Base-by-base conservation (phyloP, 805 yeast genomes). In the Metschnikowia lochheadii region DNA sequence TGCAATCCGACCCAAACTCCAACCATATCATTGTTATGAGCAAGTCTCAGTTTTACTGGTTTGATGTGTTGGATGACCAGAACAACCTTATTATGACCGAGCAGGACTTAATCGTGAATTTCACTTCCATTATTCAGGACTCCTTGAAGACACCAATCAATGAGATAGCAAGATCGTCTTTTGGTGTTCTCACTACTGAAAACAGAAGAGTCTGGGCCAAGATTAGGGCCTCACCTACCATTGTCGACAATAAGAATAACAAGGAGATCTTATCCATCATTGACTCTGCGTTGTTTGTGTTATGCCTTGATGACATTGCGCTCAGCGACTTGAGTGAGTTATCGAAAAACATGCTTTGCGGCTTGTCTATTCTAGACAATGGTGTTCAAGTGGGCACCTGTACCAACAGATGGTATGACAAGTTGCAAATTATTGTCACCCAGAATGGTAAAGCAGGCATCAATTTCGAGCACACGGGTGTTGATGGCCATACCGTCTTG, bases 341-440 rank as follows among this genome's bases (percentile, higher is more conserved):
- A 60, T 81, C 94, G 14, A 84, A 85, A 63, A 89, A 90, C 63
- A 85, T 89, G 85, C 78, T 90, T 40, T 90, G 97, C 66, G 97
- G 97, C 5, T 80, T 86, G 52, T 83, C 89, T 11, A 79, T 78
- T 35, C 72, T 90, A 37, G 88, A 87, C 54, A 81, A 87, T 58
- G 96, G 96, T 59, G 83, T 89, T 45, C 97, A 90, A 70, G 85
- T 86, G 33, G 97, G 97, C 52, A 89, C 97, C 4, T 89, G 97
- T 69, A 86, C 96, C 33, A 90, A 90, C 68, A 75, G 97, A 65
- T 90, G 96, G 97, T 90, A 89, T 65, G 97, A 90, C 69, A 90
- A 90, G 69, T 70, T 90, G 56, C 97, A 90, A 67, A 77, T 90
- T 56, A 90, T 90, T 48, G 81, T 90, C 49, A 89, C 96, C 4